Evolutionary conservation across 495 filamentous ascomycete genomes (phyloP).

Genomic region (Penicillium mononematosum): DNA sequence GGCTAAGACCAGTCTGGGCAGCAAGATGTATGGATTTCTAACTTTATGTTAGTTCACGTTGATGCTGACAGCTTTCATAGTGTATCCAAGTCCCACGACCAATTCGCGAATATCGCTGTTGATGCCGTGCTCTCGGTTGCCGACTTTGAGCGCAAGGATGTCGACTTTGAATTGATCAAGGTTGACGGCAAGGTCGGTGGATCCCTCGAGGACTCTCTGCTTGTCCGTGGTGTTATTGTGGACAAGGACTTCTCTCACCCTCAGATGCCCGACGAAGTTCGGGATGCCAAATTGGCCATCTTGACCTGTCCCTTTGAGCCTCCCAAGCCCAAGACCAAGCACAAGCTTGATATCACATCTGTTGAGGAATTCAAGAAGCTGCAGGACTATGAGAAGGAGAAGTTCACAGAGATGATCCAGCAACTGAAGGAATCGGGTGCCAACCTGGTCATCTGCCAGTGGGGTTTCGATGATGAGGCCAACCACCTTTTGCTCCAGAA

Average conservation of each 20-base stretch:
- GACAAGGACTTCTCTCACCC: slow-evolving; percentile 99
- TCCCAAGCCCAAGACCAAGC: slow-evolving; percentile 99
- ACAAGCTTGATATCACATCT: slow-evolving; percentile 96
- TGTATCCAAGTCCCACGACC: slow-evolving; percentile 97
- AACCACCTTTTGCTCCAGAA: slow-evolving; percentile 97
- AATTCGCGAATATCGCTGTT: slow-evolving; percentile 95
- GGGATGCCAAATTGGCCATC: slow-evolving; percentile 94
- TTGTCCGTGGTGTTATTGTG: slow-evolving; percentile 96
- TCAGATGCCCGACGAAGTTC: slow-evolving; percentile 94
- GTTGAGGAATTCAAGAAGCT: slow-evolving; percentile 98
- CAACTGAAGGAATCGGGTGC: slow-evolving; percentile 97
- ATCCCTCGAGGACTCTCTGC: slow-evolving; percentile 86
- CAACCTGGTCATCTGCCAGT: slow-evolving; percentile 98
- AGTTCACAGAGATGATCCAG: slow-evolving; percentile 98
- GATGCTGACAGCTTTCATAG: slow-evolving; percentile 36
- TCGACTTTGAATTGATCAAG: slow-evolving; percentile 99
- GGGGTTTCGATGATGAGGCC: slow-evolving; percentile 99
- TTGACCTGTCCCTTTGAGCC: slow-evolving; percentile 98
- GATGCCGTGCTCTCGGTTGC: slow-evolving; percentile 96
- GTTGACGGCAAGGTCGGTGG: slow-evolving; percentile 98
- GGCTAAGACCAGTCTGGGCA: slow-evolving; percentile 92
- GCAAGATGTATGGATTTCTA: slow-evolving; percentile 70
- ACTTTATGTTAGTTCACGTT: neutral
- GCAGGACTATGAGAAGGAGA: slow-evolving; percentile 90
- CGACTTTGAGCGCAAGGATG: slow-evolving; percentile 93